A percentile compares a stretch with the other conserved stretches of the same genome.
Conservation (phyloP, 148 eudicot genomes). For the Fallopia convolvulus region DNA sequence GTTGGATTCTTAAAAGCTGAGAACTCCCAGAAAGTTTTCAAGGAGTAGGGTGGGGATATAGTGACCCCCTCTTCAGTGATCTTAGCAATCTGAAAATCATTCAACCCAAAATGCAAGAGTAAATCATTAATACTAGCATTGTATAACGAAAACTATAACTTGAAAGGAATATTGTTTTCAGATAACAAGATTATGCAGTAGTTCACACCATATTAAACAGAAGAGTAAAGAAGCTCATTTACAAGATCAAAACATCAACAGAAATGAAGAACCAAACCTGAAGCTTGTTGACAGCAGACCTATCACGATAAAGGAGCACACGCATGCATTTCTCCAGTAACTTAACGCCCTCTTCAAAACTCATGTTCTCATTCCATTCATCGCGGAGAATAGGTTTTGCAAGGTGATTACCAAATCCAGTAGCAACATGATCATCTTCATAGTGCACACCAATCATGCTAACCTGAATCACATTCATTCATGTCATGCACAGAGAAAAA, state of each 20-base stretch:
- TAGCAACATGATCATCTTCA: conserved; percentile 81
- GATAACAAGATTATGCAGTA: neutral
- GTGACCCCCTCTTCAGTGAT: conserved; percentile 71
- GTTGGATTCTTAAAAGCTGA: conserved; percentile 72
- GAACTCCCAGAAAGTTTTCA: conserved; percentile 76
- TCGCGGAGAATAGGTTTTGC: conserved; percentile 91
- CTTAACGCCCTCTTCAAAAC: conserved; percentile 86
- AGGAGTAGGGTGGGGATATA: conserved; percentile 59
- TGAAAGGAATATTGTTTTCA: neutral
- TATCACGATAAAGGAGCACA: conserved; percentile 86
- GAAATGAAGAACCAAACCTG: conserved; percentile 41
- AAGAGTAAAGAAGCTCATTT: neutral
- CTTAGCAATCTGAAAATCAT: conserved; percentile 59
- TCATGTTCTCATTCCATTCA: conserved; percentile 77
- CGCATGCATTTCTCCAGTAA: conserved; percentile 94
- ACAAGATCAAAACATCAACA: neutral
- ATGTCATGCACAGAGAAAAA: neutral
- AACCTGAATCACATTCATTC: conserved; percentile 36
- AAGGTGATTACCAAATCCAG: conserved; percentile 95
- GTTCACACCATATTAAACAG: neutral
- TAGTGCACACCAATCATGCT: conserved; percentile 97
- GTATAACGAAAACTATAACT: neutral
- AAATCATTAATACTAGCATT: conserved; percentile 1
- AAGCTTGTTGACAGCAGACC: conserved; percentile 93
- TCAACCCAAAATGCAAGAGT: neutral